Conservation (phyloP, 305 asterid species). For the Fraxinus latifolia region DNA sequence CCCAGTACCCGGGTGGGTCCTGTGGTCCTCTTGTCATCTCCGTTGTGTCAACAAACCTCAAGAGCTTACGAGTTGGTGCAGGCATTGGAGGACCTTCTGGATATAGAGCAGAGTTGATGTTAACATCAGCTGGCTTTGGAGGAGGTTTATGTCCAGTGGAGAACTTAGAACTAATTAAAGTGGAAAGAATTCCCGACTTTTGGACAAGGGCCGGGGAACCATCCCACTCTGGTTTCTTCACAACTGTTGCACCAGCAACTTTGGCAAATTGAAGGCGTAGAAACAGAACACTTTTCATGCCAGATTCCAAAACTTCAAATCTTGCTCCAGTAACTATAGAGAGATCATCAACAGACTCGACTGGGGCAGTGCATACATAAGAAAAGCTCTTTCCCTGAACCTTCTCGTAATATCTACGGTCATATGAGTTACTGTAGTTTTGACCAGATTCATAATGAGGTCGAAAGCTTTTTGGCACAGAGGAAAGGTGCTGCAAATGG, state of each 20-base stretch:
- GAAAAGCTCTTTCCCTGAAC: constrained; percentile 74
- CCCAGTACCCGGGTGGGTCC: constrained; percentile 79
- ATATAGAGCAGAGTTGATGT: constrained; percentile 68
- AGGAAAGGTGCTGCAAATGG: constrained; percentile 80
- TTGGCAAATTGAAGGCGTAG: constrained; percentile 53
- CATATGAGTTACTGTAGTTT: constrained; percentile 31
- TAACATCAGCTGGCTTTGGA: constrained; percentile 60
- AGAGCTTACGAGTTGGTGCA: constrained; percentile 53
- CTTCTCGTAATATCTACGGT: constrained; percentile 64
- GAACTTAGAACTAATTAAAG: constrained; percentile 49
- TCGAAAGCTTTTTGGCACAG: constrained; percentile 63
- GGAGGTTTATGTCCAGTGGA: constrained; percentile 56
- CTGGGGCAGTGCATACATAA: constrained; percentile 64
- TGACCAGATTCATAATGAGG: constrained; percentile 35
- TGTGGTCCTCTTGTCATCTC: constrained; percentile 82
- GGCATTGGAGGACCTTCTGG: constrained; percentile 77
- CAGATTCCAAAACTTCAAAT: constrained; percentile 56
- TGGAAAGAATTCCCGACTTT: constrained; percentile 71
- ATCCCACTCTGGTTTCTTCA: constrained; percentile 70
- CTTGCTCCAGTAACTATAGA: constrained; percentile 67
- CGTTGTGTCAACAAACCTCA: constrained; percentile 62
- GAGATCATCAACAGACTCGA: constrained; percentile 62
- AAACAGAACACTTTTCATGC: constrained; percentile 64
- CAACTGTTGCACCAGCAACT: constrained; percentile 50
- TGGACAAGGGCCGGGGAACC: constrained; percentile 58